Conservation (phyloP, 148 eudicot species). For the Mesembryanthemum crystallinum region DNA sequence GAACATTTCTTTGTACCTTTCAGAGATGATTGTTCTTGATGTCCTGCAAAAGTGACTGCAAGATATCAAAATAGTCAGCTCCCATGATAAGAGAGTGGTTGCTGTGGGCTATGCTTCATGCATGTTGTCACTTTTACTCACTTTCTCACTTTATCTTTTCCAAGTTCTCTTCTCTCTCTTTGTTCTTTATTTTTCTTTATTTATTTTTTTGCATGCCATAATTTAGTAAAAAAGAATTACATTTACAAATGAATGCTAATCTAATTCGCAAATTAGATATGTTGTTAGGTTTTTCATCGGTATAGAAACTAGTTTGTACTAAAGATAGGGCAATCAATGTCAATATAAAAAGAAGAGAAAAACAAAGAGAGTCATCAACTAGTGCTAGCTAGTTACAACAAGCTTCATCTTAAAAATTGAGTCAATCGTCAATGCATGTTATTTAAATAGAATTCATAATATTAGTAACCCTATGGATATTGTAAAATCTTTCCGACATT, state of each 20-base stretch:
- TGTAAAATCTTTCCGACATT: too few relatives aligned
- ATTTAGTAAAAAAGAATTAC: too few relatives aligned
- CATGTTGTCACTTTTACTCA: neutral
- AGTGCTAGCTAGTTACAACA: neutral
- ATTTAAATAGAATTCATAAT: too few relatives aligned
- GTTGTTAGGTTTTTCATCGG: too few relatives aligned
- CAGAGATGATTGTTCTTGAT: slow-evolving; percentile 9
- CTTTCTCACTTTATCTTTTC: neutral
- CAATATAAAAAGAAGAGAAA: neutral
- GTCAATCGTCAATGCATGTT: neutral
- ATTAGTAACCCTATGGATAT: too few relatives aligned
- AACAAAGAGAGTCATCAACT: too few relatives aligned
- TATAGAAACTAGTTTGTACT: too few relatives aligned
- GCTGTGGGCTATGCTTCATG: slow-evolving; percentile 6
- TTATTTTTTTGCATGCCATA: too few relatives aligned
- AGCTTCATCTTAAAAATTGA: slow-evolving; percentile 4
- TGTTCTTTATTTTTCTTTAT: too few relatives aligned
- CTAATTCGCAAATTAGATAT: too few relatives aligned
- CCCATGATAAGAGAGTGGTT: neutral
- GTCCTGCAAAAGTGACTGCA: slow-evolving; percentile 17
- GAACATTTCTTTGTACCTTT: neutral
- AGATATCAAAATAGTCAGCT: neutral
- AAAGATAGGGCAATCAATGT: too few relatives aligned
- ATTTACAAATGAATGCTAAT: too few relatives aligned
- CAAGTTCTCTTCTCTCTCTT: neutral